phyloP scores from a whole-genome alignment of 1,284 basidiomycete genomes.

The Ustilago curta region DNA sequence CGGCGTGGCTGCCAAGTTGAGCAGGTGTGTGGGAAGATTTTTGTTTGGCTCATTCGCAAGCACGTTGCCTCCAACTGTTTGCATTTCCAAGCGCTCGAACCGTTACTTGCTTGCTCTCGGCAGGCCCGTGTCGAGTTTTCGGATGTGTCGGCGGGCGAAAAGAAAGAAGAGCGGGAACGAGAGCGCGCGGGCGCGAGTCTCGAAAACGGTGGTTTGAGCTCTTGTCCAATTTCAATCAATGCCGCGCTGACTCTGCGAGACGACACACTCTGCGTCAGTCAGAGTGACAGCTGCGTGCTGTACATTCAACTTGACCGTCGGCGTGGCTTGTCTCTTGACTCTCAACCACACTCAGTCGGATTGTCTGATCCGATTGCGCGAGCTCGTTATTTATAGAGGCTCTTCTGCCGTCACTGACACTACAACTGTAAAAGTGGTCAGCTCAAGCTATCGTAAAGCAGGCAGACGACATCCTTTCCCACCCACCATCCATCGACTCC shows the following conservation, averaged over 20 bases:
- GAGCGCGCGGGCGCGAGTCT: background rate
- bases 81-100: slow-evolving; percentile 2
- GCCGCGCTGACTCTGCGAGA: slow-evolving; percentile 3
- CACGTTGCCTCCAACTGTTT: background rate
- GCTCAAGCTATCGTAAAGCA: background rate
- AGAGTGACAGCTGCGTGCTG: background rate
- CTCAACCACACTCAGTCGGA: no score
- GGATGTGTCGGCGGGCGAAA: slow-evolving; percentile 22
- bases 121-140: slow-evolving; percentile 9
- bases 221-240: background rate
- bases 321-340: no score
- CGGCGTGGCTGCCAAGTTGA: background rate
- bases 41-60: background rate
- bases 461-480: background rate
- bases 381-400: slow-evolving; percentile 1
- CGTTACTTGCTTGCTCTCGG: background rate
- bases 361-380: background rate
- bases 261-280: background rate
- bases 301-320: background rate
- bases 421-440: background rate
- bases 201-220: slow-evolving; percentile 6
- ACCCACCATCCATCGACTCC: background rate
- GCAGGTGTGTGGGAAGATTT: background rate
- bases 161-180: background rate
- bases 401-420: background rate